These are phyloP conservation scores for Pseudozyma tsukubaensis DNA, from an alignment of 1,284 basidiomycete species.

Conservation along the genomic window DNA sequence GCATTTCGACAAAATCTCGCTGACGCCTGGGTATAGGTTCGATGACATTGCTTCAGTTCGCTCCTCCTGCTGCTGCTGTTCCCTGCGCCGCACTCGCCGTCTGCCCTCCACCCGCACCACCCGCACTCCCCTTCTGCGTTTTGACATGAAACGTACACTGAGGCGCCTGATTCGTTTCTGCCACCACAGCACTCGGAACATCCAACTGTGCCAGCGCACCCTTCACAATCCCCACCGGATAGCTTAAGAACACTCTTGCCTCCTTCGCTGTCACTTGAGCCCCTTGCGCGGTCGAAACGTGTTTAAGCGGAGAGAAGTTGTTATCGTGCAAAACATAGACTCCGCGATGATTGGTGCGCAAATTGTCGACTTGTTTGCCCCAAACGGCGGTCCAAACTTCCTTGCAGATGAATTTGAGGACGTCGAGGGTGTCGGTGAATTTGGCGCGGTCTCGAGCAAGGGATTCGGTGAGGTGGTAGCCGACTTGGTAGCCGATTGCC, in stretches of 20 bases:
- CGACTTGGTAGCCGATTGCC: conserved; percentile 85
- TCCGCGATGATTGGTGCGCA: conserved; percentile 92
- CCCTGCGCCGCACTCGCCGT: background rate
- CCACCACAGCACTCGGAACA: conserved; percentile 54
- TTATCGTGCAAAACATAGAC: conserved; percentile 94
- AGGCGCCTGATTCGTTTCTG: conserved; percentile 53
- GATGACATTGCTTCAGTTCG: too few species aligned
- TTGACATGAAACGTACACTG: conserved; percentile 60
- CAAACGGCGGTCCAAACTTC: conserved; percentile 88
- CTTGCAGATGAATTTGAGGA: conserved; percentile 95
- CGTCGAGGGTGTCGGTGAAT: conserved; percentile 85
- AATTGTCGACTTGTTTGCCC: conserved; percentile 94
- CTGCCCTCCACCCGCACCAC: background rate
- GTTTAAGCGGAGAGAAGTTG: conserved; percentile 82
- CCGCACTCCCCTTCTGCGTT: conserved; percentile 33
- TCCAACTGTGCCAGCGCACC: conserved; percentile 57
- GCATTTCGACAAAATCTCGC: too few species aligned
- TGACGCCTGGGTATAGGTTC: too few species aligned
- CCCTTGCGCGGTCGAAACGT: conserved; percentile 82
- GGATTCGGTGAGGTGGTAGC: conserved; percentile 84
- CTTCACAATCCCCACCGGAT: conserved; percentile 54
- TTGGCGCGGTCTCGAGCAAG: conserved; percentile 80
- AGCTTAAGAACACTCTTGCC: conserved; percentile 50
- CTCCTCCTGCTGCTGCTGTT: conserved; percentile 6
- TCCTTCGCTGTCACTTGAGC: conserved; percentile 75